Evolutionary conservation across 805 yeast genomes (phyloP).

Genomic region (Cyberlindnera nakhonratchasimensis): DNA sequence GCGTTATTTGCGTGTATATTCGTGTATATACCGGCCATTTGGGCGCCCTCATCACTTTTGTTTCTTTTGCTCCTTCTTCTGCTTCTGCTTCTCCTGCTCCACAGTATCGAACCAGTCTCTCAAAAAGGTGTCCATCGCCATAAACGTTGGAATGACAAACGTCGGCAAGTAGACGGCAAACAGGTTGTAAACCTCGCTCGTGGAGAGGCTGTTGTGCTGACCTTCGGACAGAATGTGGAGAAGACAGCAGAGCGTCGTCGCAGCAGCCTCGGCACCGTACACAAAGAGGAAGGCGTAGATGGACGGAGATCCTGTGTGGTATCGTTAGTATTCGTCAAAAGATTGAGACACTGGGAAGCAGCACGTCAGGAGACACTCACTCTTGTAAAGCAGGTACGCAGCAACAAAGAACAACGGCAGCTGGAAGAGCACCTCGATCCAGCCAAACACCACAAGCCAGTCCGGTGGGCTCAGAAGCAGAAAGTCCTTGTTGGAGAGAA

Average conservation of each 20-base stretch:
- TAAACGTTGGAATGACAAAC: slow-evolving; percentile 55
- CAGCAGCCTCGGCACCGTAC: slow-evolving; percentile 80
- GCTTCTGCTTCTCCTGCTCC: slow-evolving; percentile 1
- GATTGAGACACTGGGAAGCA: background rate
- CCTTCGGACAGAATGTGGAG: slow-evolving; percentile 40
- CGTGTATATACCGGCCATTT: no score
- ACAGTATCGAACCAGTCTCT: slow-evolving; percentile 20
- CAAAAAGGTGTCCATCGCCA: slow-evolving; percentile 33
- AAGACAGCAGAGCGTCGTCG: slow-evolving; percentile 75
- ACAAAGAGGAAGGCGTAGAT: slow-evolving; percentile 45
- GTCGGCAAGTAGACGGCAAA: slow-evolving; percentile 66
- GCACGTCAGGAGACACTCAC: slow-evolving; percentile 25
- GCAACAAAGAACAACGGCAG: slow-evolving; percentile 68
- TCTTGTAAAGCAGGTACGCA: slow-evolving; percentile 32
- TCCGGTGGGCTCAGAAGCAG: slow-evolving; percentile 53
- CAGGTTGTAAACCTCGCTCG: slow-evolving; percentile 40
- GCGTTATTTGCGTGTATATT: no score
- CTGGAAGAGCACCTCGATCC: slow-evolving; percentile 71
- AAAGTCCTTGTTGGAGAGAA: slow-evolving; percentile 66
- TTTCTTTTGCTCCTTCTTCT: background rate
- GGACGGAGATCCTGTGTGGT: slow-evolving; percentile 16
- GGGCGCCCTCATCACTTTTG: no score
- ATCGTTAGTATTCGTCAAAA: slow-evolving; percentile 6
- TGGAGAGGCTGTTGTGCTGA: slow-evolving; percentile 31
- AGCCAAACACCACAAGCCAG: slow-evolving; percentile 74